phyloP scores from a whole-genome alignment of 2,329 filamentous ascomycete species.

The Fusarium musae region DNA sequence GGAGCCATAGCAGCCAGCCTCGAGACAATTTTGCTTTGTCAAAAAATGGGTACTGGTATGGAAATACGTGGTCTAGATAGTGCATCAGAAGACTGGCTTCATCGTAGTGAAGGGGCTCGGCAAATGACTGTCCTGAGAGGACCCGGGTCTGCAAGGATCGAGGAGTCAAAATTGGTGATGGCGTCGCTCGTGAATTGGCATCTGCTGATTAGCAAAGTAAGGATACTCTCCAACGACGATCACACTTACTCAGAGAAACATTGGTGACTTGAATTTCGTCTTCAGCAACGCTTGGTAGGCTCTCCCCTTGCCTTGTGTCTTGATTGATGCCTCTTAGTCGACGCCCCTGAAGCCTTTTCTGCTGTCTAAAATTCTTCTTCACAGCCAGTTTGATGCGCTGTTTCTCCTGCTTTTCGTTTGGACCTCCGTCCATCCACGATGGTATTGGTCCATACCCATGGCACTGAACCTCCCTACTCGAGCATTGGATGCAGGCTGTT shows the following conservation, averaged over 20 bases:
- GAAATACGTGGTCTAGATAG: not conserved
- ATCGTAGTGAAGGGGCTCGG: not conserved
- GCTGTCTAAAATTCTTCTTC: not conserved
- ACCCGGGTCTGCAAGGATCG: not conserved
- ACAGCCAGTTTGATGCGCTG: not conserved
- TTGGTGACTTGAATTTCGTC: fast-evolving
- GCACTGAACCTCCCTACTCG: not conserved
- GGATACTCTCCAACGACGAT: too few relatives aligned
- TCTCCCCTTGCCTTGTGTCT: fast-evolving
- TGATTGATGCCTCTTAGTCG: not conserved
- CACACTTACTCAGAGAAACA: not conserved
- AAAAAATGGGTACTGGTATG: not conserved
- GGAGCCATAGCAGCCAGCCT: not conserved
- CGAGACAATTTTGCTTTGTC: not conserved
- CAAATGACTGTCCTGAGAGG: not conserved
- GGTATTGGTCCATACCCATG: not conserved
- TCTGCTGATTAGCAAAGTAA: too few relatives aligned
- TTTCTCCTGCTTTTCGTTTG: not conserved
- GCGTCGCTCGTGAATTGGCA: fast-evolving
- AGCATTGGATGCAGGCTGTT: not conserved
- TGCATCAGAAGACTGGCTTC: not conserved
- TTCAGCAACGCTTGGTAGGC: fast-evolving
- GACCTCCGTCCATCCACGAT: not conserved
- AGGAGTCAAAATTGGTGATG: not conserved
- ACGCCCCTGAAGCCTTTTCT: not conserved